Conservation (phyloP, 345 rosid species). For the Gossypium raimondii region DNA sequence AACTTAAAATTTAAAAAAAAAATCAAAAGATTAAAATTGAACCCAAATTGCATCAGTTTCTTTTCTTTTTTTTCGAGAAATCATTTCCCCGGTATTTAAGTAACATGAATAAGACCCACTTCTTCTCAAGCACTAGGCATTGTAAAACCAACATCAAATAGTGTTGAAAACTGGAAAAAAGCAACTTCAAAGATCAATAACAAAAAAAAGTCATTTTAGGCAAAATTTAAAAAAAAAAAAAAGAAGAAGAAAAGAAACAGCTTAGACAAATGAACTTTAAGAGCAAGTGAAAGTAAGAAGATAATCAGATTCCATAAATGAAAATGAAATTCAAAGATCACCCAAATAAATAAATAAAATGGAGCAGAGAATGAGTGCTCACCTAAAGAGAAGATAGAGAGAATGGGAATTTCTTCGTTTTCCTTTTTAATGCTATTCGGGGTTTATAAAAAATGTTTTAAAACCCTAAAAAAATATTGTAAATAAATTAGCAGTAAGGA, state of each 20-base stretch:
- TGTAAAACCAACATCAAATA: background rate
- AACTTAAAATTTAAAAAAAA: background rate
- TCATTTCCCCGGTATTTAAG: background rate
- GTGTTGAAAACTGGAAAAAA: background rate
- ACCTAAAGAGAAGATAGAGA: background rate
- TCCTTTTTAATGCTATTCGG: background rate
- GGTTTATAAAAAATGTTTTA: background rate
- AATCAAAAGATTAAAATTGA: background rate
- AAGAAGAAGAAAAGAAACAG: background rate
- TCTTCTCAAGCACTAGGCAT: background rate
- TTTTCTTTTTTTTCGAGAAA: too few relatives aligned
- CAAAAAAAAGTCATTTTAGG: background rate
- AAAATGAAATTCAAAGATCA: background rate
- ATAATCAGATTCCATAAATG: background rate
- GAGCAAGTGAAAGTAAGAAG: background rate
- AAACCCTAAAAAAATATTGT: background rate
- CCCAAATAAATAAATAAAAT: background rate
- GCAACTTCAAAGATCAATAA: background rate
- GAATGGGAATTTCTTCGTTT: background rate
- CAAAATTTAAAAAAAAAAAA: background rate
- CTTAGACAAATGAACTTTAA: background rate
- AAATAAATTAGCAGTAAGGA: background rate
- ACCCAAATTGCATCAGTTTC: background rate
- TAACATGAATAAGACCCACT: background rate
- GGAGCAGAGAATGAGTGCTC: background rate